Evolutionary conservation across 805 yeast species (phyloP).

Genomic region (Suhomyces emberorum): DNA sequence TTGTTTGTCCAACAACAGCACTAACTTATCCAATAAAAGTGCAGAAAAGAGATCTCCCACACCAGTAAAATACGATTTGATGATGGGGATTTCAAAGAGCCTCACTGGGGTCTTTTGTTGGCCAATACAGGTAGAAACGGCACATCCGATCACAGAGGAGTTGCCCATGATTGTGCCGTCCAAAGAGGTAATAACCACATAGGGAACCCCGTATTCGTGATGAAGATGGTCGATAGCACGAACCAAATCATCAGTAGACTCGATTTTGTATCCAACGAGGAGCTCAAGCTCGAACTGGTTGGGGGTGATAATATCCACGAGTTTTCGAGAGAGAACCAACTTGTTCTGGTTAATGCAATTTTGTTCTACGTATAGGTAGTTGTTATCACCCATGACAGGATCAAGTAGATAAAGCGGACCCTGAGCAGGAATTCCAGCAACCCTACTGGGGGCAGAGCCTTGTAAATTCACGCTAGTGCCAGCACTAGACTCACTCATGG

Average conservation of each 20-base stretch:
- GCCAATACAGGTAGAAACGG: constrained; percentile 14
- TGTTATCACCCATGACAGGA: constrained; percentile 83
- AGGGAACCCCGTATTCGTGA: constrained; percentile 43
- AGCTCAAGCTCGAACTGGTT: constrained; percentile 87
- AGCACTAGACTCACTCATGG: neutral
- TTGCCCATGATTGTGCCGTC: constrained; percentile 14
- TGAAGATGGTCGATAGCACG: constrained; percentile 52
- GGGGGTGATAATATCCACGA: constrained; percentile 78
- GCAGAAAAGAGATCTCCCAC: constrained; percentile 93
- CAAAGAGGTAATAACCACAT: constrained; percentile 68
- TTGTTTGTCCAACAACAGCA: constrained; percentile 15
- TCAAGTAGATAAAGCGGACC: constrained; percentile 61
- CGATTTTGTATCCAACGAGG: constrained; percentile 51
- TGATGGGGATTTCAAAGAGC: constrained; percentile 51
- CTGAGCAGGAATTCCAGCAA: constrained; percentile 17
- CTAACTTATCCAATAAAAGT: constrained; percentile 61
- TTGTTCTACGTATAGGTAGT: constrained; percentile 59
- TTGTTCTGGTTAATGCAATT: constrained; percentile 36
- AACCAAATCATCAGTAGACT: constrained; percentile 33
- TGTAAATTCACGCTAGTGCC: too few relatives aligned
- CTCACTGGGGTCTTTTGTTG: neutral
- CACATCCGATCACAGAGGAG: constrained; percentile 25
- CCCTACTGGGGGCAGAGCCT: neutral
- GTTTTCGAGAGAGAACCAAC: constrained; percentile 54
- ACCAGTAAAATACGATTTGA: constrained; percentile 86